Conservation (phyloP, 441 rosid species). For the Capsella rubella region DNA sequence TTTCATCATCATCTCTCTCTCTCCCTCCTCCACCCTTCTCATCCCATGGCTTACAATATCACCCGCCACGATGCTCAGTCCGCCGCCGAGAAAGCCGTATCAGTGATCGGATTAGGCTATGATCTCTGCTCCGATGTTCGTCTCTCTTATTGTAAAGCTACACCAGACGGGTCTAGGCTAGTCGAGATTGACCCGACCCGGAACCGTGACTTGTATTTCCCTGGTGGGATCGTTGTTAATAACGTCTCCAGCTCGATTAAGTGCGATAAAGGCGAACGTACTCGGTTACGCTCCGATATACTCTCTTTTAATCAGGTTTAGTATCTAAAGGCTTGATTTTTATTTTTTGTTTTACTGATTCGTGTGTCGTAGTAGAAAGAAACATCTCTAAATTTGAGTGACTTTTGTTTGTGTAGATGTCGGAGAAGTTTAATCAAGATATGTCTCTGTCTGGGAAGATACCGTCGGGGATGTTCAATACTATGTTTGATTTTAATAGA, state of each 20-base stretch:
- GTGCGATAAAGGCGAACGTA: constrained; percentile 96
- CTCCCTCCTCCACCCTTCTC: neutral
- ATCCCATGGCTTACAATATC: constrained; percentile 49
- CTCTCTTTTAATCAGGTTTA: constrained; percentile 86
- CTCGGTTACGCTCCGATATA: constrained; percentile 79
- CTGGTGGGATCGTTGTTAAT: constrained; percentile 75
- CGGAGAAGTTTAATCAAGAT: constrained; percentile 88
- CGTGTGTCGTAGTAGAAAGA: neutral
- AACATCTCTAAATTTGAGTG: neutral
- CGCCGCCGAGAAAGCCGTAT: constrained; percentile 86
- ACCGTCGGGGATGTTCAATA: constrained; percentile 79
- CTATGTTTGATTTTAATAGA: constrained; percentile 72
- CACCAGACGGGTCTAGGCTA: constrained; percentile 60
- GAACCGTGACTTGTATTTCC: constrained; percentile 69
- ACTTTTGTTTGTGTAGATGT: constrained; percentile 63
- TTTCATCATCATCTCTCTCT: neutral
- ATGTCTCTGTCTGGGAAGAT: constrained; percentile 77
- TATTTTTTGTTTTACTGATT: neutral
- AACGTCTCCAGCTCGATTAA: constrained; percentile 68
- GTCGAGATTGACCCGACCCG: constrained; percentile 58
- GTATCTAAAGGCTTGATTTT: neutral
- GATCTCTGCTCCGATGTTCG: constrained; percentile 71
- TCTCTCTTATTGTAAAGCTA: constrained; percentile 63
- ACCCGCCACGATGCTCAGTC: constrained; percentile 65
- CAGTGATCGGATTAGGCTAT: constrained; percentile 85